phyloP scores from a whole-genome alignment of 1,139 yeast genomes.

The Geotrichum bryndzae region DNA sequence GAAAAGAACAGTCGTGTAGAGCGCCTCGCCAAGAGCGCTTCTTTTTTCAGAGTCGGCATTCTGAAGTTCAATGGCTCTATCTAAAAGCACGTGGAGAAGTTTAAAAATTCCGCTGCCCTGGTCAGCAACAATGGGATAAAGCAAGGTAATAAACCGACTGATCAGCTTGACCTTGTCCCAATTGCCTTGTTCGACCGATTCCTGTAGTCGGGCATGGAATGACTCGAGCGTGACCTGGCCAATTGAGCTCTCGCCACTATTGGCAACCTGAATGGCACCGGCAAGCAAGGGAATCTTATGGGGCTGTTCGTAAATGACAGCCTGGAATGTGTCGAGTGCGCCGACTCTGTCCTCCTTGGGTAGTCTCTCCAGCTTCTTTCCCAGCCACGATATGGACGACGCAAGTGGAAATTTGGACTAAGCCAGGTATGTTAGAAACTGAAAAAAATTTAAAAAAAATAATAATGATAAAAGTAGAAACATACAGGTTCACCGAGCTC shows the following conservation, averaged over 20 bases:
- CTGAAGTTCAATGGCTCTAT: conserved; percentile 54
- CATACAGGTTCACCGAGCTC: conserved; percentile 32
- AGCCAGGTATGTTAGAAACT: neutral
- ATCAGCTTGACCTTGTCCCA: conserved; percentile 69
- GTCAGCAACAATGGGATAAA: conserved; percentile 53
- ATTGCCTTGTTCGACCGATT: conserved; percentile 42
- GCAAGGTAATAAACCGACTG: conserved; percentile 61
- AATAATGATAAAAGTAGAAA: conserved; percentile 2
- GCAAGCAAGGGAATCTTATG: conserved; percentile 73
- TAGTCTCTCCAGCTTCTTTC: conserved; percentile 45
- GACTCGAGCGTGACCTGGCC: conserved; percentile 68
- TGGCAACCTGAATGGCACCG: conserved; percentile 63
- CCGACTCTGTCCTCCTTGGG: conserved; percentile 48
- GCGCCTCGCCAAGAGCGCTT: conserved; percentile 55
- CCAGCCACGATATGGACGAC: conserved; percentile 46
- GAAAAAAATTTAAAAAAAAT: neutral
- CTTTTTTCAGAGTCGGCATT: conserved; percentile 22
- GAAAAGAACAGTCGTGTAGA: conserved; percentile 57
- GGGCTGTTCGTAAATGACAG: conserved; percentile 80
- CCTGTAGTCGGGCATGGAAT: conserved; percentile 58
- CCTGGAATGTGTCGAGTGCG: conserved; percentile 55
- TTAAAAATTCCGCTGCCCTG: conserved; percentile 42
- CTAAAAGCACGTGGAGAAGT: conserved; percentile 51
- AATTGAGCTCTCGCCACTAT: conserved; percentile 58
- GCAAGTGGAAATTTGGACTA: conserved; percentile 25